Conservation (phyloP, 1,284 basidiomycete species). For the Cystobasidiaceae sp. region DNA sequence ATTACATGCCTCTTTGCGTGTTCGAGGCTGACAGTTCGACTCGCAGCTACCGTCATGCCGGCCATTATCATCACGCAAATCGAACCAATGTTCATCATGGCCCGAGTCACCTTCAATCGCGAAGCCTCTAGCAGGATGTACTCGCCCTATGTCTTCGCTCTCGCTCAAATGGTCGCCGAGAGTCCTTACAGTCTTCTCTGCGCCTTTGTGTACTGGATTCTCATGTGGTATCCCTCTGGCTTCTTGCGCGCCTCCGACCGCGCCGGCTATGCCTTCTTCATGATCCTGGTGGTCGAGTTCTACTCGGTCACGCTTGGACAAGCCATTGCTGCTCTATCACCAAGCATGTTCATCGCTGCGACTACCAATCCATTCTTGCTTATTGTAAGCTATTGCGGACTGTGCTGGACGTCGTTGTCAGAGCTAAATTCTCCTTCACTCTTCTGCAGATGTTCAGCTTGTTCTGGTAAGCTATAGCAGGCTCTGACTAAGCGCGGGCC, state of each 20-base stretch:
- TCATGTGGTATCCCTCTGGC: constrained; percentile 57
- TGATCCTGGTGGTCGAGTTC: constrained; percentile 64
- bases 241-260: constrained; percentile 50
- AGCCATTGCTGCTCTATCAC: constrained; percentile 66
- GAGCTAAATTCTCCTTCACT: background rate
- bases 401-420: constrained; percentile 50
- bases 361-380: constrained; percentile 70
- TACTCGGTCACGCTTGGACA: constrained; percentile 72
- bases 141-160: constrained; percentile 72
- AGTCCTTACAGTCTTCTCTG: constrained; percentile 68
- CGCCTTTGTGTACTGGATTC: constrained; percentile 67
- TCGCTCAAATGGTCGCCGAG: constrained; percentile 66
- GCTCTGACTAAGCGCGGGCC: background rate
- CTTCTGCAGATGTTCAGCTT: background rate
- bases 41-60: constrained; percentile 21
- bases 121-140: constrained; percentile 58
- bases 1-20: background rate
- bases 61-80: constrained; percentile 73
- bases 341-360: constrained; percentile 62
- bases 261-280: constrained; percentile 68
- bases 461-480: no score
- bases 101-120: constrained; percentile 59
- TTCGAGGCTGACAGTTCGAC: no score
- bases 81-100: constrained; percentile 79
- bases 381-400: constrained; percentile 52